These are phyloP conservation scores for Alternaria ventricosa DNA, from an alignment of 2,329 filamentous ascomycete genomes.

Conservation along the genomic window DNA sequence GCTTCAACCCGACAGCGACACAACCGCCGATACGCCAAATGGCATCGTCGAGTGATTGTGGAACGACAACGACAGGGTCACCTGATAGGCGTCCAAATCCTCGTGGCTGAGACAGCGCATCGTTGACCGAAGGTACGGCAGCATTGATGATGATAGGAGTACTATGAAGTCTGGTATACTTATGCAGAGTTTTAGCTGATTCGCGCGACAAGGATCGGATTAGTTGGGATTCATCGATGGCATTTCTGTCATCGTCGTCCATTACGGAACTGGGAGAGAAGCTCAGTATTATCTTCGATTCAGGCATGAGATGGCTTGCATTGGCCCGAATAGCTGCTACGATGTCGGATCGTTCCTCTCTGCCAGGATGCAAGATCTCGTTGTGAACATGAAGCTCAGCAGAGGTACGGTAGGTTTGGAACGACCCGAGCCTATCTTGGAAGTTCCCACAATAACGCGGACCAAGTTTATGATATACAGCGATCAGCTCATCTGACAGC, in stretches of 20 bases:
- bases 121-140: slow-evolving; percentile 84
- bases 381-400: slow-evolving; percentile 90
- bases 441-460: slow-evolving; percentile 94
- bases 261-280: slow-evolving; percentile 82
- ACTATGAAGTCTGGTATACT: slow-evolving; percentile 74
- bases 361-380: slow-evolving; percentile 86
- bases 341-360: slow-evolving; percentile 90
- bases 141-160: slow-evolving; percentile 87
- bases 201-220: slow-evolving; percentile 77
- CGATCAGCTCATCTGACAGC: slow-evolving; percentile 87
- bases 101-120: slow-evolving; percentile 80
- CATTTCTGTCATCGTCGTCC: slow-evolving; percentile 78
- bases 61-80: slow-evolving; percentile 78
- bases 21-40: slow-evolving; percentile 94
- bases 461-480: slow-evolving; percentile 88
- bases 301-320: slow-evolving; percentile 80
- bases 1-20: slow-evolving; percentile 80
- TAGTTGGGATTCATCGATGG: slow-evolving; percentile 73
- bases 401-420: slow-evolving; percentile 95
- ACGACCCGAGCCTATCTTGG: slow-evolving; percentile 92
- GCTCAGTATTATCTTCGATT: slow-evolving; percentile 81
- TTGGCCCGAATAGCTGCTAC: slow-evolving; percentile 85
- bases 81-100: slow-evolving; percentile 85
- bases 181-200: slow-evolving; percentile 71
- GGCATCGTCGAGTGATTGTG: slow-evolving; percentile 87